Evolutionary conservation across 2,329 filamentous ascomycete genomes (phyloP), one percentile per base, ranked within the genome.

Genomic region (Hymenoscyphus salicellus): DNA sequence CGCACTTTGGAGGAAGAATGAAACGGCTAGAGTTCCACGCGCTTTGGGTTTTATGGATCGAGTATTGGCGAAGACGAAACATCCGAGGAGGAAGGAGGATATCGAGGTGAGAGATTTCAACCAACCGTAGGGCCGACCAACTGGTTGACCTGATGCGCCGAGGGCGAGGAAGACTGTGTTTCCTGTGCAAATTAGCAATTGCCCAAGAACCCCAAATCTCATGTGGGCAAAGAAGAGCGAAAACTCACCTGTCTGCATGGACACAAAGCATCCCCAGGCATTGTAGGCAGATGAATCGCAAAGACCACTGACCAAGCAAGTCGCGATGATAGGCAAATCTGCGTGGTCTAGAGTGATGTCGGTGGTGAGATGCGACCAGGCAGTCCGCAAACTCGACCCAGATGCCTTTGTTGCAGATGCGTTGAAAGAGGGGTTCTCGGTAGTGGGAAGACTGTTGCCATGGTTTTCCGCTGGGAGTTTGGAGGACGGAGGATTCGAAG

Each of bases 141-240:
- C 73, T 2, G 83, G 84, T 57, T 85, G 83, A 33, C 76, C 75
- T 2, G 84, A 81, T 14, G 84, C 82, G 63, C 84, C 85, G 26
- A 88, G 82, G 20, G 83, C 85, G 46, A 88, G 79, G 75, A 88
- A 87, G 70, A 88, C 82, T 10, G 86, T 88, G 75, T 88, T 88
- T 46, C 85, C 85, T 78, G 77, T 41, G 36, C 46, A 49, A 17
- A 43, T 60, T 62, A 60, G 56, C 2, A 33, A 14, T 46, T 33
- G 3, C 30, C 52, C 30, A 38, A 46, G n/a, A 10, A 38, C 17
- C 36, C 36, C 8, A 36, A 36, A 36, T 49, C n/a, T 14, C 17
- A 20, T 8, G 8, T 5, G 20, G 17, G 28, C 26, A 16, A 55
- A 20, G 57, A 20, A 20, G 3, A 36, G 23, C n/a, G 16, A 36